phyloP scores from a whole-genome alignment of 2,329 filamentous ascomycete genomes.

The Diaporthe sp. region DNA sequence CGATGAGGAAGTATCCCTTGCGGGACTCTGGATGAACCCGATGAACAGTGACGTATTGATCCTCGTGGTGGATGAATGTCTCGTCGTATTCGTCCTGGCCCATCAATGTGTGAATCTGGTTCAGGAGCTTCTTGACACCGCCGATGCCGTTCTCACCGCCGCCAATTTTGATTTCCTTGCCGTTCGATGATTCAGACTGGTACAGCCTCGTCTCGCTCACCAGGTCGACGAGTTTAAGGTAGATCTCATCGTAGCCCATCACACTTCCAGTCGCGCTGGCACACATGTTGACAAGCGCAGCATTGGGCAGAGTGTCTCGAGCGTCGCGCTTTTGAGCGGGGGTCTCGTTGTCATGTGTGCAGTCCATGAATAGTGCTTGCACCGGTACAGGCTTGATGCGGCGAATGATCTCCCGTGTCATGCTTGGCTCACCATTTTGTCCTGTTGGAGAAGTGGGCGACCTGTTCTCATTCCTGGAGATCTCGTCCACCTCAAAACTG shows the following conservation, averaged over 20 bases:
- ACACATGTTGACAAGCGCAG: slow-evolving; percentile 95
- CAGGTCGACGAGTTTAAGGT: slow-evolving; percentile 91
- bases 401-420: slow-evolving; percentile 75
- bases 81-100: slow-evolving; percentile 94
- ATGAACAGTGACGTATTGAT: slow-evolving; percentile 96
- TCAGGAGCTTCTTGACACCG: slow-evolving; percentile 90
- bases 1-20: slow-evolving; percentile 95
- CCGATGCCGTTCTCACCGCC: slow-evolving; percentile 87
- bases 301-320: slow-evolving; percentile 92
- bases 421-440: slow-evolving; percentile 49
- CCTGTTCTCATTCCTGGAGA: slow-evolving; percentile 71
- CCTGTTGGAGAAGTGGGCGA: slow-evolving; percentile 49
- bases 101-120: slow-evolving; percentile 96
- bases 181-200: slow-evolving; percentile 78
- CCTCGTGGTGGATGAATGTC: slow-evolving; percentile 96
- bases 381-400: slow-evolving; percentile 89
- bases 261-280: slow-evolving; percentile 94
- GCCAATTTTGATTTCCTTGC: slow-evolving; percentile 71
- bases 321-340: slow-evolving; percentile 96
- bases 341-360: slow-evolving; percentile 97
- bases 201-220: slow-evolving; percentile 91
- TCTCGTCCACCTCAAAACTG: slow-evolving; percentile 94
- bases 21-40: slow-evolving; percentile 91
- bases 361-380: slow-evolving; percentile 98
- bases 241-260: slow-evolving; percentile 98